These are phyloP conservation scores for Ascochyta clinopodiicola DNA, from an alignment of 2,329 filamentous ascomycete genomes.

Conservation along the genomic window DNA sequence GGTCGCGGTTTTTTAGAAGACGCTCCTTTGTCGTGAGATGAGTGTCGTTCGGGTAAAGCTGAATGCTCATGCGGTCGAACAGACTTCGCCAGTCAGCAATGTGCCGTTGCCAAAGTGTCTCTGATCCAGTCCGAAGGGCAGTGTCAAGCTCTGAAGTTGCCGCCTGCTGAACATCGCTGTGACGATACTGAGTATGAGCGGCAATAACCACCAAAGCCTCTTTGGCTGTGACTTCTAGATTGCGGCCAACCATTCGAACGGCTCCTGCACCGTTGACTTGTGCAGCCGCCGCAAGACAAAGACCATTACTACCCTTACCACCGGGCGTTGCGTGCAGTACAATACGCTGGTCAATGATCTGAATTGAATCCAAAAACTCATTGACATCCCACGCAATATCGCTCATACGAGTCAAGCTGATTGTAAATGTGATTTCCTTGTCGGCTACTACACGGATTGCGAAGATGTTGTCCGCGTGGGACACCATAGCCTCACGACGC, in stretches of 20 bases:
- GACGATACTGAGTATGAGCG: conserved; percentile 51
- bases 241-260: conserved; percentile 17
- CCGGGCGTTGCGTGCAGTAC: conserved; percentile 21
- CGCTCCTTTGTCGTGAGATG: conserved; percentile 4
- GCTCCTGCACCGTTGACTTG: conserved; percentile 3
- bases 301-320: conserved; percentile 16
- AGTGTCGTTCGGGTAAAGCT: conserved; percentile 2
- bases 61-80: conserved; percentile 18
- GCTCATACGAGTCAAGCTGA: conserved; percentile 49
- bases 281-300: conserved; percentile 14
- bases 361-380: conserved; percentile 53
- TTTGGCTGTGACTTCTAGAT: conserved; percentile 47
- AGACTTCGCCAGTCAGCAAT: conserved; percentile 37
- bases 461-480: conserved; percentile 52
- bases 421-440: conserved; percentile 16
- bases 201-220: conserved; percentile 49
- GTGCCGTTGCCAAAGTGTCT: conserved; percentile 39
- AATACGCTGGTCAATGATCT: conserved; percentile 24
- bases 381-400: conserved; percentile 54
- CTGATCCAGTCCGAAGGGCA: conserved; percentile 26
- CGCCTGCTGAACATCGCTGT: conserved; percentile 31
- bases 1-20: conserved; percentile 10
- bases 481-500: conserved; percentile 52
- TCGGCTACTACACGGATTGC: conserved; percentile 42
- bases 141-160: conserved; percentile 32